These are phyloP conservation scores for Rhypophila decipiens DNA, from an alignment of 495 filamentous ascomycete genomes.

Conservation along the genomic window DNA sequence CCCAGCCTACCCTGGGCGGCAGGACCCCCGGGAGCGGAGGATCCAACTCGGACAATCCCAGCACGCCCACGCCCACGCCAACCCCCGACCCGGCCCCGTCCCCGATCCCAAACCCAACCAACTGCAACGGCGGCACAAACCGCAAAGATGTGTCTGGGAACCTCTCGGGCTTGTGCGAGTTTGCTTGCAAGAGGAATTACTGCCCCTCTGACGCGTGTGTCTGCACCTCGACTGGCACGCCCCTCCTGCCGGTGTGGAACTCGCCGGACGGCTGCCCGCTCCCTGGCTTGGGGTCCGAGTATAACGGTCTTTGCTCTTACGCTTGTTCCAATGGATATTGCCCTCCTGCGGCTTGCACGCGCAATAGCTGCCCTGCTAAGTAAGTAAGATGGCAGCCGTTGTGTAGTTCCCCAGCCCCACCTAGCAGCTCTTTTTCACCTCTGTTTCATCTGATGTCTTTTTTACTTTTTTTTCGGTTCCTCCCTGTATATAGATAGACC, in stretches of 20 bases:
- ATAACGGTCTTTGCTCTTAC: slow-evolving; percentile 38
- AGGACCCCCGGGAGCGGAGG: not conserved
- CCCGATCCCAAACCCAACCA: not conserved
- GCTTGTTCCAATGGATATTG: slow-evolving; percentile 38
- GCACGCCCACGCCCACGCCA: not conserved
- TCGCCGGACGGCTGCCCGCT: slow-evolving; percentile 25
- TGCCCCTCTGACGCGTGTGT: slow-evolving; percentile 34
- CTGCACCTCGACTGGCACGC: slow-evolving; percentile 28
- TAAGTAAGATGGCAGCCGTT: no score
- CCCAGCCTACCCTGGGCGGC: slow-evolving; percentile 25
- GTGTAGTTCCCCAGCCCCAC: no score
- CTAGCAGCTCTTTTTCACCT: no score
- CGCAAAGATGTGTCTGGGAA: slow-evolving; percentile 23
- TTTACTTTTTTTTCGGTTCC: no score
- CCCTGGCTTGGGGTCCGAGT: slow-evolving; percentile 26
- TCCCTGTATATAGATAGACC: no score
- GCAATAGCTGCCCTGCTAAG: slow-evolving; percentile 1
- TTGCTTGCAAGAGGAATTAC: slow-evolving; percentile 35
- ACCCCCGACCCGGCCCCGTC: slow-evolving; percentile 3
- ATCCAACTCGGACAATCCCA: not conserved
- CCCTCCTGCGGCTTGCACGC: slow-evolving; percentile 31
- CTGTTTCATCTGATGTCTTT: no score
- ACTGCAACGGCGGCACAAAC: slow-evolving; percentile 33
- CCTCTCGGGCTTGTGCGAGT: slow-evolving; percentile 36
- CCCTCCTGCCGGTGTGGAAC: slow-evolving; percentile 18